Conservation (phyloP, 306 rosid species). For the Castanea crenata region DNA sequence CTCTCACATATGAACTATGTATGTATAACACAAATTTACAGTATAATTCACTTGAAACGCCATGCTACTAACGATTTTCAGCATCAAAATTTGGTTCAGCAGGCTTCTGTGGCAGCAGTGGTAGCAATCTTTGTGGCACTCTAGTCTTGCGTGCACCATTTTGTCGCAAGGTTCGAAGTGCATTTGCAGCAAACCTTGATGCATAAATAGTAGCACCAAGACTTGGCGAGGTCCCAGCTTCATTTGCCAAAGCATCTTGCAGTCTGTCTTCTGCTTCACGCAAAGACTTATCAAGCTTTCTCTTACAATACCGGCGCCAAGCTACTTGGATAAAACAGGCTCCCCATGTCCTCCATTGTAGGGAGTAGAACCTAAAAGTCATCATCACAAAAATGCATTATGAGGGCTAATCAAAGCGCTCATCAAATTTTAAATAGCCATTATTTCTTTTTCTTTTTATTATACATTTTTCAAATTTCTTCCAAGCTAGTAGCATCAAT, state of each 20-base stretch:
- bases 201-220: slow-evolving; percentile 44
- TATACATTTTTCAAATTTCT: too few relatives aligned
- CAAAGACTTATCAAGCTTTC: slow-evolving; percentile 43
- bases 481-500: too few relatives aligned
- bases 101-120: slow-evolving; percentile 48
- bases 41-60: not conserved
- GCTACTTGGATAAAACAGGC: slow-evolving; percentile 71
- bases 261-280: slow-evolving; percentile 37
- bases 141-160: slow-evolving; percentile 1
- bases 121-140: slow-evolving; percentile 18
- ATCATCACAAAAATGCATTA: not conserved
- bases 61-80: slow-evolving; percentile 11
- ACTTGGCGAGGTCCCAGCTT: slow-evolving; percentile 27
- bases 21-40: not conserved
- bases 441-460: not conserved
- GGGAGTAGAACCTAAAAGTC: slow-evolving; percentile 63
- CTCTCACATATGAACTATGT: not conserved
- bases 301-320: slow-evolving; percentile 57
- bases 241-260: slow-evolving; percentile 42
- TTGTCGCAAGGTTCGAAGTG: slow-evolving; percentile 29
- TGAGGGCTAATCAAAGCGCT: not conserved
- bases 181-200: slow-evolving; percentile 45
- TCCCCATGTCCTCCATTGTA: slow-evolving; percentile 80
- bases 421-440: not conserved
- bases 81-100: slow-evolving; percentile 42